Evolutionary conservation across 768 basidiomycete genomes (phyloP).

Genomic region (Mycena olivaceomarginata): DNA sequence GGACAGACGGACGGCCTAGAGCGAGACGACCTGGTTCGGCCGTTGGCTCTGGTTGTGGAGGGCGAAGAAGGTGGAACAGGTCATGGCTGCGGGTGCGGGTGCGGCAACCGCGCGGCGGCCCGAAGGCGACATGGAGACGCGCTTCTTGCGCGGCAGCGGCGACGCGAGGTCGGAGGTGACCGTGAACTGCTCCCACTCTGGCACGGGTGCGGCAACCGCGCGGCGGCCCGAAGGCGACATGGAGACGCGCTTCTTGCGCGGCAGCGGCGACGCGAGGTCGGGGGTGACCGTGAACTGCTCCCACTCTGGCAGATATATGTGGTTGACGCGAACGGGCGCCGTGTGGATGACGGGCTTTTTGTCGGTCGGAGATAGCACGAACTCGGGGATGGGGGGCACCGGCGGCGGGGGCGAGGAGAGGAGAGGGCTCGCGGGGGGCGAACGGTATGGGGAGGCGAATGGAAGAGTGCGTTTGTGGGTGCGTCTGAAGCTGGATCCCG

Average conservation of each 20-base stretch:
- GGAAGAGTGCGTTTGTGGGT: constrained; percentile 58
- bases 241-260: constrained; percentile 29
- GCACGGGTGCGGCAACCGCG: constrained; percentile 34
- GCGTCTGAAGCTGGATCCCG: constrained; percentile 47
- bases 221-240: constrained; percentile 36
- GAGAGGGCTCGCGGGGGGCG: constrained; percentile 71
- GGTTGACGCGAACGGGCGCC: constrained; percentile 48
- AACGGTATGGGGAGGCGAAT: constrained; percentile 63
- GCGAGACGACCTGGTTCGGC: constrained; percentile 35
- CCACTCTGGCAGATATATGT: constrained; percentile 57
- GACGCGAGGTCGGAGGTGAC: constrained; percentile 40
- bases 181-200: constrained; percentile 54
- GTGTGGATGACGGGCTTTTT: constrained; percentile 55
- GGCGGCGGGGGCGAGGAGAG: constrained; percentile 68
- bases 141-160: constrained; percentile 26
- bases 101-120: constrained; percentile 15
- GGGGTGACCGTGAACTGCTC: constrained; percentile 51
- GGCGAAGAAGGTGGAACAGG: constrained; percentile 71
- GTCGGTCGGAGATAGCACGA: constrained; percentile 60
- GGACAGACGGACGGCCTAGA: constrained; percentile 9
- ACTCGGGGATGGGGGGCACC: constrained; percentile 73
- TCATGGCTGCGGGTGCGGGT: constrained; percentile 60
- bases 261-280: constrained; percentile 12
- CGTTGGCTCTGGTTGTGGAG: constrained; percentile 55
- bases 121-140: constrained; percentile 31